phyloP scores from a whole-genome alignment of 805 yeast genomes.

The Ogataea paradorogensis region DNA sequence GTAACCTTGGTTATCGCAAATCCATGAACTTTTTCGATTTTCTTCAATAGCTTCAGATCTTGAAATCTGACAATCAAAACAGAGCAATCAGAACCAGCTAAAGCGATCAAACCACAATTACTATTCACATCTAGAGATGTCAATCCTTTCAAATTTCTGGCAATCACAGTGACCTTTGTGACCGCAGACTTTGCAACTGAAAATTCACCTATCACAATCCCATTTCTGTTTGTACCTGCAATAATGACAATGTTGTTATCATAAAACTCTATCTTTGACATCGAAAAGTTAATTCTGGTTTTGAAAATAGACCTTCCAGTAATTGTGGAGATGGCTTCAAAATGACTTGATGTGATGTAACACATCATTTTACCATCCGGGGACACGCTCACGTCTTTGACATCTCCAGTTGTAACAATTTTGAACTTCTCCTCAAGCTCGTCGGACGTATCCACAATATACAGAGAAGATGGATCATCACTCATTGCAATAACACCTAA shows the following conservation, averaged over 20 bases:
- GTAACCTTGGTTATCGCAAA: constrained; percentile 75
- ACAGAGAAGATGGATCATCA: constrained; percentile 58
- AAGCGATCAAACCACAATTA: constrained; percentile 42
- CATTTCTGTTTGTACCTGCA: constrained; percentile 45
- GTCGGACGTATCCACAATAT: constrained; percentile 52
- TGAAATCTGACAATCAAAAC: constrained; percentile 52
- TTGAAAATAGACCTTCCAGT: constrained; percentile 41
- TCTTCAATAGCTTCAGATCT: constrained; percentile 49
- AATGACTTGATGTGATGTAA: constrained; percentile 54
- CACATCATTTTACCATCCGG: constrained; percentile 65
- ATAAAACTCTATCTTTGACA: constrained; percentile 33
- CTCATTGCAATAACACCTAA: constrained; percentile 71
- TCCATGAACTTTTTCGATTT: constrained; percentile 61
- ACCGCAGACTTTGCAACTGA: constrained; percentile 42
- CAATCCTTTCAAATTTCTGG: constrained; percentile 52
- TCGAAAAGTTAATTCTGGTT: constrained; percentile 23
- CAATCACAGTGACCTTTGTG: constrained; percentile 40
- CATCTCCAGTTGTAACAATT: constrained; percentile 50
- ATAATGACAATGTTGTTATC: constrained; percentile 38
- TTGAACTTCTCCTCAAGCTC: constrained; percentile 52
- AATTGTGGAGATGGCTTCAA: constrained; percentile 50
- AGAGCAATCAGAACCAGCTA: constrained; percentile 67
- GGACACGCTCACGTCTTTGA: constrained; percentile 64
- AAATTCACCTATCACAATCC: constrained; percentile 42
- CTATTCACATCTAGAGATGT: constrained; percentile 48